phyloP scores from a whole-genome alignment of 345 rosid genomes.

The Arabis alpina region DNA sequence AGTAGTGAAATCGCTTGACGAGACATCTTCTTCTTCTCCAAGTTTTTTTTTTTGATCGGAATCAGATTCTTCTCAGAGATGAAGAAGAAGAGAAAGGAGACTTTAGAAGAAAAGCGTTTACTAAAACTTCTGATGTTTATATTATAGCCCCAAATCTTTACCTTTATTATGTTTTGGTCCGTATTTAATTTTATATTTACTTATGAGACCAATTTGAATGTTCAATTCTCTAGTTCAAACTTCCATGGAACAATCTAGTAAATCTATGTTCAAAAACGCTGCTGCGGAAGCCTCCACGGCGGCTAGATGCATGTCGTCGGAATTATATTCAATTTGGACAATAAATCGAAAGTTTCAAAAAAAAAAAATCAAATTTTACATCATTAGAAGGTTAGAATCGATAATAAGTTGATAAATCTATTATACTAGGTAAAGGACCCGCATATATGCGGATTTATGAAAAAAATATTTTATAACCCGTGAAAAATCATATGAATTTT shows the following conservation, averaged over 20 bases:
- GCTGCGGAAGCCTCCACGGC: no score
- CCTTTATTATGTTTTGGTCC: not conserved
- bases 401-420: no score
- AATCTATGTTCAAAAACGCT: no score
- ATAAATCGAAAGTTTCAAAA: no score
- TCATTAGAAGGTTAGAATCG: no score
- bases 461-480: no score
- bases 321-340: no score
- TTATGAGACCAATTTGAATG: not conserved
- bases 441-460: no score
- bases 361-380: no score
- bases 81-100: slow-evolving; percentile 12
- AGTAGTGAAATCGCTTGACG: slow-evolving; percentile 56
- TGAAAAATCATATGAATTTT: no score
- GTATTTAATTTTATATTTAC: not conserved
- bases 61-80: slow-evolving; percentile 33
- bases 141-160: not conserved
- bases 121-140: slow-evolving; percentile 5
- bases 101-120: slow-evolving; percentile 38
- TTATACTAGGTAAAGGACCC: no score
- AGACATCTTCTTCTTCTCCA: slow-evolving; percentile 57
- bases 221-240: not conserved
- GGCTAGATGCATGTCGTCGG: no score
- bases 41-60: slow-evolving; percentile 26
- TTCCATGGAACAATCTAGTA: slow-evolving; percentile 62